Percentiles rank a stretch among this genome's conserved stretches.
phyloP scores from a whole-genome alignment of 495 filamentous ascomycete genomes.

The Peziza echinospora region DNA sequence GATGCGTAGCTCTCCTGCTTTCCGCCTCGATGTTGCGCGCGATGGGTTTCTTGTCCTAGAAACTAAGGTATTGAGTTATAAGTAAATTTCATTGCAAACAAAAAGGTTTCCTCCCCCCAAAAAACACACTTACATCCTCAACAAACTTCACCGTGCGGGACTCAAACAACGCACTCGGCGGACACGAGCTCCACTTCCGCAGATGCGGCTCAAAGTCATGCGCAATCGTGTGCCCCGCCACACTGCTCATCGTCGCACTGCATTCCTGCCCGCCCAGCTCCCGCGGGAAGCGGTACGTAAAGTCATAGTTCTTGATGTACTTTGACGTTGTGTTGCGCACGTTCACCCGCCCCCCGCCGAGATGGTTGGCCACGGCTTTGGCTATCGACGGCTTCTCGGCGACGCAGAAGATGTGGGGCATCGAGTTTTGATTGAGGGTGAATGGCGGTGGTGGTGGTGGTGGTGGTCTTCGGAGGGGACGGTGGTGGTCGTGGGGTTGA shows the following conservation, averaged over 20 bases:
- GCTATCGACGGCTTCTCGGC: slow-evolving; percentile 95
- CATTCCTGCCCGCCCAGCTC: slow-evolving; percentile 57
- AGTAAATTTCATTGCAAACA: neutral
- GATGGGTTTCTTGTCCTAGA: slow-evolving; percentile 30
- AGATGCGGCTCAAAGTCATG: slow-evolving; percentile 49
- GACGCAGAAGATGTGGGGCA: slow-evolving; percentile 49
- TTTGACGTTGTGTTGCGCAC: slow-evolving; percentile 30
- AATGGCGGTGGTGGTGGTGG: no score
- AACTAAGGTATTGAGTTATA: no score
- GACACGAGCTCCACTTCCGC: slow-evolving; percentile 58
- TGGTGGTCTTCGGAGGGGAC: no score
- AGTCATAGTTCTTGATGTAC: slow-evolving; percentile 87
- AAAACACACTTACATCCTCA: slow-evolving; percentile 40
- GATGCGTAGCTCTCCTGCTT: slow-evolving; percentile 41
- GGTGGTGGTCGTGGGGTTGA: no score
- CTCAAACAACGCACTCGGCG: slow-evolving; percentile 61
- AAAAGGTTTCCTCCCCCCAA: neutral
- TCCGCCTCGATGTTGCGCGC: slow-evolving; percentile 65
- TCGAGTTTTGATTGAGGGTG: neutral
- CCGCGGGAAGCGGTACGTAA: slow-evolving; percentile 62
- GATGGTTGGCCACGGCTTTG: slow-evolving; percentile 74
- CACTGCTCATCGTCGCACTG: slow-evolving; percentile 76
- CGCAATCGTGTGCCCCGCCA: slow-evolving; percentile 61
- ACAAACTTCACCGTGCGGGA: slow-evolving; percentile 48
- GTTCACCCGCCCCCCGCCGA: slow-evolving; percentile 47